Percentiles rank a stretch among this genome's conserved stretches.
Conservation (phyloP, 1,139 yeast species). For the Pichia terricola region DNA sequence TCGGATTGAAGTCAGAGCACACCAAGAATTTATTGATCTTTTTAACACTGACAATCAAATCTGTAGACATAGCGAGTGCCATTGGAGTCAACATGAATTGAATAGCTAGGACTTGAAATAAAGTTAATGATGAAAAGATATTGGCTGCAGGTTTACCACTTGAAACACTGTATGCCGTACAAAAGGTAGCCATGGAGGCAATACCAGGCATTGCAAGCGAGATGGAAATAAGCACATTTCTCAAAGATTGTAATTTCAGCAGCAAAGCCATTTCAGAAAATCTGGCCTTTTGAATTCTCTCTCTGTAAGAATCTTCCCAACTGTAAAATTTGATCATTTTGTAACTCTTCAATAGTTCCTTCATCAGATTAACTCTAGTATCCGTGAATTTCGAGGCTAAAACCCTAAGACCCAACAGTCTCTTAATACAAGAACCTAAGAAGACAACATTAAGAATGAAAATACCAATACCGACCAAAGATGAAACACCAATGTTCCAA, state of each 20-base stretch:
- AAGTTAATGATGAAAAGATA: constrained; percentile 42
- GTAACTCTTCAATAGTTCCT: constrained; percentile 38
- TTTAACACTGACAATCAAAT: constrained; percentile 42
- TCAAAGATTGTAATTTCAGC: constrained; percentile 35
- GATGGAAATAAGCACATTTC: constrained; percentile 36
- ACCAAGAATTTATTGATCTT: constrained; percentile 37
- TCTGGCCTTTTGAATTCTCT: constrained; percentile 31
- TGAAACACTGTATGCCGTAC: constrained; percentile 34
- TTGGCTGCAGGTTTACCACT: constrained; percentile 27
- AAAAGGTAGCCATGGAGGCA: constrained; percentile 41
- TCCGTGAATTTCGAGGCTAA: constrained; percentile 32
- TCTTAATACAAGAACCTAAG: constrained; percentile 20
- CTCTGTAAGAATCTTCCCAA: constrained; percentile 43
- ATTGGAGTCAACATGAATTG: constrained; percentile 45
- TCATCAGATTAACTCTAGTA: constrained; percentile 33
- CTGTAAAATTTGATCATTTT: constrained; percentile 42
- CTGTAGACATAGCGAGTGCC: constrained; percentile 45
- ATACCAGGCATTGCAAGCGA: constrained; percentile 37
- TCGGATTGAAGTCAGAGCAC: constrained; percentile 28
- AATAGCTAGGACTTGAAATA: constrained; percentile 42
- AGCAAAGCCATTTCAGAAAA: constrained; percentile 34
- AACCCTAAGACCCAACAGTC: constrained; percentile 30
- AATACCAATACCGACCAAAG: constrained; percentile 32
- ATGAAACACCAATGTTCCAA: constrained; percentile 63
- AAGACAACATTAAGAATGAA: constrained; percentile 24